A percentile compares a stretch with the other conserved stretches of the same genome.
phyloP scores from a whole-genome alignment of 108 stramenopile genomes.

The Parmales sp. region DNA sequence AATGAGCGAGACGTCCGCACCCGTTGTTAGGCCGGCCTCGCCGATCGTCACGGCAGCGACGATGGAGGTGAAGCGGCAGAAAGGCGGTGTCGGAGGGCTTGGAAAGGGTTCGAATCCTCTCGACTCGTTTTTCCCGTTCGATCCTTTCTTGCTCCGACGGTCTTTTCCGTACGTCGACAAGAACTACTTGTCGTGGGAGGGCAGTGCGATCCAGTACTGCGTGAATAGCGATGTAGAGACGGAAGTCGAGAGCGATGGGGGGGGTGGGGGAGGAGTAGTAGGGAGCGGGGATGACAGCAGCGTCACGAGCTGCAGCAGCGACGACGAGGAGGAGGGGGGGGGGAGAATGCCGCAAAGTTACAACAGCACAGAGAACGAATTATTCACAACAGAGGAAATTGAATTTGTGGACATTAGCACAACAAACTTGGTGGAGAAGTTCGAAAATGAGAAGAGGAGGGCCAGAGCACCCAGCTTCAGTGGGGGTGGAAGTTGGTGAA shows the following conservation, averaged over 20 bases:
- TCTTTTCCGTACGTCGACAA: constrained; percentile 67
- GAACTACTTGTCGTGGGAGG: constrained; percentile 75
- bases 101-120: constrained; percentile 83
- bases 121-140: constrained; percentile 93
- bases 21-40: constrained; percentile 3
- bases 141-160: constrained; percentile 77
- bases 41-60: not conserved
- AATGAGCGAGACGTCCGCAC: not conserved
- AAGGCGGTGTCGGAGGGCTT: constrained; percentile 73
- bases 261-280: constrained; percentile 11
- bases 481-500: not conserved
- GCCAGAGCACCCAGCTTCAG: not conserved
- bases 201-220: constrained; percentile 25
- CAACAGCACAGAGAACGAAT: too few species aligned
- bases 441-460: not conserved
- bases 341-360: not conserved
- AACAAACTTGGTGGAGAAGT: not conserved
- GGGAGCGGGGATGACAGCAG: constrained; percentile 8
- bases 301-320: not conserved
- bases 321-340: not conserved
- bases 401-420: not conserved
- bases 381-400: not conserved
- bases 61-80: constrained; percentile 13
- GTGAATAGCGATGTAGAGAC: not conserved
- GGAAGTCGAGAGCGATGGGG: constrained; percentile 24